Conservation (phyloP, 148 eudicot genomes). For the Arbutus unedo region DNA sequence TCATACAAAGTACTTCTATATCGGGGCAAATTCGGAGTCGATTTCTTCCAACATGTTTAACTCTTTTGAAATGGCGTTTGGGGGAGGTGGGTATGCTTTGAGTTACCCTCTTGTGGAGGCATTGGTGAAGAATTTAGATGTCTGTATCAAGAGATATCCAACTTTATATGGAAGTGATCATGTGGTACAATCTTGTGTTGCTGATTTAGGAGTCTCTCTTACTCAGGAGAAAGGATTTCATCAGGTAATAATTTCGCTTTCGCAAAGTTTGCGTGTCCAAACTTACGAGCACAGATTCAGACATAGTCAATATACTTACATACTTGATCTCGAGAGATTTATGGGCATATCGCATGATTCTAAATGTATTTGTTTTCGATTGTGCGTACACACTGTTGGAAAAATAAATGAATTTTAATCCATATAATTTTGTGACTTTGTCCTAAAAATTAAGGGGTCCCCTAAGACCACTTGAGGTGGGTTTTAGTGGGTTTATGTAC, state of each 20-base stretch:
- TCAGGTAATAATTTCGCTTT: constrained; percentile 43
- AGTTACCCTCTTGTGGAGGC: constrained; percentile 69
- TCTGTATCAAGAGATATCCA: constrained; percentile 65
- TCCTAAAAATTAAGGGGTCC: no score
- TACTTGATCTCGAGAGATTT: no score
- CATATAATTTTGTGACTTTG: no score
- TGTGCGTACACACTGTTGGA: no score
- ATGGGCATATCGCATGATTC: no score
- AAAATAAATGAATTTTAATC: no score
- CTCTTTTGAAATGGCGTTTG: constrained; percentile 63
- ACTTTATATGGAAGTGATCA: constrained; percentile 57
- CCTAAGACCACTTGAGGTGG: no score
- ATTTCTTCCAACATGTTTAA: constrained; percentile 29
- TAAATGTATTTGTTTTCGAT: no score
- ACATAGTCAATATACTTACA: no score
- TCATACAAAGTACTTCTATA: constrained; percentile 47
- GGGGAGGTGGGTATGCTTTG: constrained; percentile 81
- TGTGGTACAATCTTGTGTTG: constrained; percentile 53
- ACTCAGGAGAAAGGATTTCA: constrained; percentile 74
- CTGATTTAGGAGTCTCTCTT: constrained; percentile 69
- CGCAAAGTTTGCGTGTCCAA: no score
- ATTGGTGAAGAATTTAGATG: constrained; percentile 55
- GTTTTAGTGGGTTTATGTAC: no score
- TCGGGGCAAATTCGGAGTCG: constrained; percentile 56
- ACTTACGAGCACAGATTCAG: no score